Percentiles rank a stretch among this genome's conserved stretches.
Conservation (phyloP, 495 filamentous ascomycete genomes). For the Daldinia childiae region DNA sequence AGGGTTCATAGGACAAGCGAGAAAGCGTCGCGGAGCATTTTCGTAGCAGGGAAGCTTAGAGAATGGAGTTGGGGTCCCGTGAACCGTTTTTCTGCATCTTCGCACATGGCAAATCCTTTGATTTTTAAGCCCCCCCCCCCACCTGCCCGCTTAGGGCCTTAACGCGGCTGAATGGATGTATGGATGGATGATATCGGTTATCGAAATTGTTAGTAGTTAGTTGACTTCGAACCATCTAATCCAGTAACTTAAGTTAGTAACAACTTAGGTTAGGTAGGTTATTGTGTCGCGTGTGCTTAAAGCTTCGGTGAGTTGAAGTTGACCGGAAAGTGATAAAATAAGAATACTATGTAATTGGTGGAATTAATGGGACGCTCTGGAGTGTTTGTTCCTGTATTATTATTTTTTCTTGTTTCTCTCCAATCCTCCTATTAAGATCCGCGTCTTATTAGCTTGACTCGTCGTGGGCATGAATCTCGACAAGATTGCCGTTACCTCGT, state of each 20-base stretch:
- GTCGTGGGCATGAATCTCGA: not conserved
- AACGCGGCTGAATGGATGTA: slow-evolving; percentile 24
- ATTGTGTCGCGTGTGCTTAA: slow-evolving; percentile 16
- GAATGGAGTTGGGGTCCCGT: slow-evolving; percentile 32
- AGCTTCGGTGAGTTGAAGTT: slow-evolving; percentile 10
- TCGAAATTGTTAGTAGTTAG: slow-evolving; percentile 16
- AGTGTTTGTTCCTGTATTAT: not conserved
- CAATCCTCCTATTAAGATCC: not conserved
- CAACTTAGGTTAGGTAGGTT: not conserved
- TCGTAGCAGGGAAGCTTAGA: slow-evolving; percentile 25
- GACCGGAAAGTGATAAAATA: not conserved
- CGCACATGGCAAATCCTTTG: not conserved
- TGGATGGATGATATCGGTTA: slow-evolving; percentile 12
- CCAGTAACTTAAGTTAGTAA: not conserved
- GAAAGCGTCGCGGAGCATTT: slow-evolving; percentile 32
- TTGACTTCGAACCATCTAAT: slow-evolving; percentile 8
- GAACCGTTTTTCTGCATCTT: slow-evolving; percentile 6
- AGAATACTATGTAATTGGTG: not conserved
- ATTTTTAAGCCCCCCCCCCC: not conserved
- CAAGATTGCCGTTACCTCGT: not conserved
- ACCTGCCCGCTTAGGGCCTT: not conserved
- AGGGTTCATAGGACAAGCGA: not conserved
- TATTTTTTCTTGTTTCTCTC: not conserved
- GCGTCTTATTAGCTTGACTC: not conserved
- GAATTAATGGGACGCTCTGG: not conserved